These are phyloP conservation scores for Psilocybe cyanescens DNA, from an alignment of 768 basidiomycete genomes.

Conservation along the genomic window DNA sequence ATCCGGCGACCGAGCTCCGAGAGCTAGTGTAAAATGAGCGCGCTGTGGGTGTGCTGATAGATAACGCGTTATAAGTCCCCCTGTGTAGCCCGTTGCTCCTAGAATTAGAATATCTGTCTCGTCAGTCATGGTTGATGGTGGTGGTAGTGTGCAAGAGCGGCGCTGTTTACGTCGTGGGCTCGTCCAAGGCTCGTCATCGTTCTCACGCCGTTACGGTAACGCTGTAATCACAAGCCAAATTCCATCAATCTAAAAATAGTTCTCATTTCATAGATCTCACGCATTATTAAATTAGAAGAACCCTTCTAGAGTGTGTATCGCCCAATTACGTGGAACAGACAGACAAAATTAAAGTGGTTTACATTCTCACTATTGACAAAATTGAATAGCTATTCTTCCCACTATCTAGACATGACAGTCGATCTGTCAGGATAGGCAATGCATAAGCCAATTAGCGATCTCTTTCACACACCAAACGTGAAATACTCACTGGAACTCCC, in stretches of 20 bases:
- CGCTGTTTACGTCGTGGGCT: not conserved
- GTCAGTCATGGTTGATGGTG: slow-evolving; percentile 27
- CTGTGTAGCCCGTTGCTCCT: slow-evolving; percentile 81
- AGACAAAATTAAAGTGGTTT: too few species aligned
- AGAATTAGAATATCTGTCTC: slow-evolving; percentile 63
- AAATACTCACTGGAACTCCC: slow-evolving; percentile 25
- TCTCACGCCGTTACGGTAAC: not conserved
- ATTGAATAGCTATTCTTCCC: too few species aligned
- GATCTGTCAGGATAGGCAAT: slow-evolving; percentile 5
- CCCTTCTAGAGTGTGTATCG: too few species aligned
- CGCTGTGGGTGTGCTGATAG: slow-evolving; percentile 66
- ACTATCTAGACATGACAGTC: slow-evolving; percentile 6
- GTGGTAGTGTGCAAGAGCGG: not conserved
- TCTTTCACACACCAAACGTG: too few species aligned
- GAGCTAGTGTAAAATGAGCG: slow-evolving; percentile 61
- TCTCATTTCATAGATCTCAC: not conserved
- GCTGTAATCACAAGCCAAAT: not conserved
- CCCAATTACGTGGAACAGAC: too few species aligned
- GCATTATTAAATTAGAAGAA: too few species aligned
- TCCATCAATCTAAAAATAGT: not conserved
- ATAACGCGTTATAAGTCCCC: slow-evolving; percentile 69
- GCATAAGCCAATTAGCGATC: not conserved
- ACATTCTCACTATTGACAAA: too few species aligned
- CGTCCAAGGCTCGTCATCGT: not conserved
- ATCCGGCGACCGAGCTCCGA: slow-evolving; percentile 69